Evolutionary conservation across 1,284 basidiomycete species (phyloP).

Genomic region (Heterobasidion irregulare): DNA sequence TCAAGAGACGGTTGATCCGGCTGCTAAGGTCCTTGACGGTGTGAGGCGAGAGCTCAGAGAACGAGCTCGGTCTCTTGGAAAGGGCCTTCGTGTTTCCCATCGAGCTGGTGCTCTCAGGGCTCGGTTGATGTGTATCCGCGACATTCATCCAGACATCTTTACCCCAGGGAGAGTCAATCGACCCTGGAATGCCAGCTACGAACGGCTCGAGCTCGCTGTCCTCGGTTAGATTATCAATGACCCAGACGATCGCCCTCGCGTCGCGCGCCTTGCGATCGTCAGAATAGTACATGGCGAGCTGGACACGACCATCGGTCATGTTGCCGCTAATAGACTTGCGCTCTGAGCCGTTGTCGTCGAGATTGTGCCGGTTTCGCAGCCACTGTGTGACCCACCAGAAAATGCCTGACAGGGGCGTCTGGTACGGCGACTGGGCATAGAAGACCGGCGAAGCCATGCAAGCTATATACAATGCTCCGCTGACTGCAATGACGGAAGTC

Average conservation of each 20-base stretch:
- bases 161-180: conserved; percentile 7
- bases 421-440: conserved; percentile 8
- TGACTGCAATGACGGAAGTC: neutral
- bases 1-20: conserved; percentile 7
- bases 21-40: conserved; percentile 5
- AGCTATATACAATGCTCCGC: conserved; percentile 1
- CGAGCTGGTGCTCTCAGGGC: neutral
- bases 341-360: neutral
- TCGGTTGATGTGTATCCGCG: neutral
- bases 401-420: conserved; percentile 7
- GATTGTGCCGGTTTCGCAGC: neutral
- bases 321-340: neutral
- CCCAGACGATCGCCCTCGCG: neutral
- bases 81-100: neutral
- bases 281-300: neutral
- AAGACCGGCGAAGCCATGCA: conserved; percentile 3
- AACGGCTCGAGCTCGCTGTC: conserved; percentile 11
- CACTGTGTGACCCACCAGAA: conserved; percentile 9
- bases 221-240: conserved; percentile 8
- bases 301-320: neutral
- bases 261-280: neutral
- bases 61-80: neutral
- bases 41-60: neutral
- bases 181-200: conserved; percentile 7
- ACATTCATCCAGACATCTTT: conserved; percentile 6